Conservation (phyloP, 2,329 filamentous ascomycete species). For the Colletotrichum sp. region DNA sequence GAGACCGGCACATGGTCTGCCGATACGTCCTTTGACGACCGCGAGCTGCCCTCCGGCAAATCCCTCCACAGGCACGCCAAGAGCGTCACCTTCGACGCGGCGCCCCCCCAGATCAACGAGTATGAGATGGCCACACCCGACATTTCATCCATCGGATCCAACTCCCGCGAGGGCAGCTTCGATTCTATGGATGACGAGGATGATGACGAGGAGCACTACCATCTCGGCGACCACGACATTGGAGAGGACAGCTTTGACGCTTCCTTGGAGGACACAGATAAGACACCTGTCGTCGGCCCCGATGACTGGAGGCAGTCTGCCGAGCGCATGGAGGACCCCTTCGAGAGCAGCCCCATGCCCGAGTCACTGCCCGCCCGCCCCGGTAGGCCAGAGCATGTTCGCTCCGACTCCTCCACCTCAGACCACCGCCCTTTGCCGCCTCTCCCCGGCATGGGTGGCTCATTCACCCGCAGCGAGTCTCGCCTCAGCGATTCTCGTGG, state of each 20-base stretch:
- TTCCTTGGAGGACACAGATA: conserved; percentile 92
- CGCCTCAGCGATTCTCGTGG: conserved; percentile 60
- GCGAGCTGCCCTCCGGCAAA: conserved; percentile 67
- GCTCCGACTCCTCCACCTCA: conserved; percentile 73
- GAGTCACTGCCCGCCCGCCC: conserved; percentile 49
- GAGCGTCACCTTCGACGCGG: conserved; percentile 95
- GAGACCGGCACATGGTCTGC: conserved; percentile 73
- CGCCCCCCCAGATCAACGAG: conserved; percentile 93
- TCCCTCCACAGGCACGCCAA: conserved; percentile 85
- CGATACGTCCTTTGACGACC: conserved; percentile 64
- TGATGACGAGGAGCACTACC: conserved; percentile 49
- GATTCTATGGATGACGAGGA: conserved; percentile 82
- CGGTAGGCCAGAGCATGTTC: conserved; percentile 60
- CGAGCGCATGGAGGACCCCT: conserved; percentile 63
- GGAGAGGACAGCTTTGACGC: conserved; percentile 94
- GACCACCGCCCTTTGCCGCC: conserved; percentile 88
- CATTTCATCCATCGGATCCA: conserved; percentile 88
- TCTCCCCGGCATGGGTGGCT: conserved; percentile 67
- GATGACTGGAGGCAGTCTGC: conserved; percentile 85
- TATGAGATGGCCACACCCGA: conserved; percentile 98
- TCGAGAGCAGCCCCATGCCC: conserved; percentile 73
- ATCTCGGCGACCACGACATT: conserved; percentile 61
- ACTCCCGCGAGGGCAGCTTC: conserved; percentile 91
- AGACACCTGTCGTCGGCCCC: conserved; percentile 96
- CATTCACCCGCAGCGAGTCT: conserved; percentile 46